Evolutionary conservation across 2,329 filamentous ascomycete genomes (phyloP).

Genomic region (Rhexocercosporidium sp.): DNA sequence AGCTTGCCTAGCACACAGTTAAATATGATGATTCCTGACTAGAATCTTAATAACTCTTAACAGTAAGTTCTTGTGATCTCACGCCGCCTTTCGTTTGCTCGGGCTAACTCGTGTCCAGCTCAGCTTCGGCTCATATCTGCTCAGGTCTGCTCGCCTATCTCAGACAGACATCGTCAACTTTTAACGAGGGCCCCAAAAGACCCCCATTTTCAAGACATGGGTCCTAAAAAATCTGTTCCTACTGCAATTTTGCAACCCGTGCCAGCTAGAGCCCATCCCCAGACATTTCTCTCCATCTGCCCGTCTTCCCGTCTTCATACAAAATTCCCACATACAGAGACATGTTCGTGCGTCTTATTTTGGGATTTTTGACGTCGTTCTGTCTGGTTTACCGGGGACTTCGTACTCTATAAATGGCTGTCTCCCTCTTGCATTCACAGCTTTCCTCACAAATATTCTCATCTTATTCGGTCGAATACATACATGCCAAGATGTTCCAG

Average conservation of each 20-base stretch:
- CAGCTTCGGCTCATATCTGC: slow-evolving; percentile 20
- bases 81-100: slow-evolving; percentile 24
- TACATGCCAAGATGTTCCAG: too few species aligned
- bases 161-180: slow-evolving; percentile 25
- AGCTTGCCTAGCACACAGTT: too few species aligned
- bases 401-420: slow-evolving; percentile 25
- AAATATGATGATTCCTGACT: neutral
- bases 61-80: too few species aligned
- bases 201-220: slow-evolving; percentile 23
- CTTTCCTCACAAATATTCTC: slow-evolving; percentile 21
- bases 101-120: slow-evolving; percentile 12
- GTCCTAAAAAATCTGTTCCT: slow-evolving; percentile 23
- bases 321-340: slow-evolving; percentile 8
- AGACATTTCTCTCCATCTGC: neutral
- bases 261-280: neutral
- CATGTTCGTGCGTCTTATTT: slow-evolving; percentile 10
- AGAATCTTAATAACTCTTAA: neutral
- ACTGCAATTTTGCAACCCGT: neutral
- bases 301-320: neutral
- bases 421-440: slow-evolving; percentile 25
- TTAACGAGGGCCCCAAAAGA: slow-evolving; percentile 25
- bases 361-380: slow-evolving; percentile 18
- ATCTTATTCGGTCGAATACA: too few species aligned
- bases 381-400: slow-evolving; percentile 21
- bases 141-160: slow-evolving; percentile 21